Percentiles rank a stretch among this genome's conserved stretches.
Conservation (phyloP, 1,139 yeast species). For the Sugiyamaella xylanicola region DNA sequence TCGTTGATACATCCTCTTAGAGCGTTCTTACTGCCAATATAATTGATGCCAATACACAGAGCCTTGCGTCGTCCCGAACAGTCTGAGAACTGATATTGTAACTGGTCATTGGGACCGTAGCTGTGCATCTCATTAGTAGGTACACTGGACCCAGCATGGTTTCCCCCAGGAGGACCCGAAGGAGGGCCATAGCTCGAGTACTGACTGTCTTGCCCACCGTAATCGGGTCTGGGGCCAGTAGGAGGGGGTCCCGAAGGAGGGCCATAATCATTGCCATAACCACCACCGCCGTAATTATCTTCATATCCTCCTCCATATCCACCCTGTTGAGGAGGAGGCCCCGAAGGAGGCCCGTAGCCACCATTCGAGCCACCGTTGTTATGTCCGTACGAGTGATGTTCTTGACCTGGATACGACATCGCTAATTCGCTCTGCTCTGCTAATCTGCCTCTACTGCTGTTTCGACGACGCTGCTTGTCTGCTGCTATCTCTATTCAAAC, state of each 20-base stretch:
- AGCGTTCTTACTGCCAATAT: conserved; percentile 69
- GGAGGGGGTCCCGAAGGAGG: conserved; percentile 30
- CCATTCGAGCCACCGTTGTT: conserved; percentile 13
- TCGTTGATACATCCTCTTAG: conserved; percentile 84
- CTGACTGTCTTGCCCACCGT: neutral
- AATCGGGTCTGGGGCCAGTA: conserved; percentile 31
- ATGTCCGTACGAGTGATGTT: conserved; percentile 34
- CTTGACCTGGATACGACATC: conserved; percentile 39
- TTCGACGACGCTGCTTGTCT: too few species aligned
- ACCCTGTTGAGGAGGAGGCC: conserved; percentile 17
- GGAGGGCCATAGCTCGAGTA: conserved; percentile 22
- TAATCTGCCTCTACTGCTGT: too few species aligned
- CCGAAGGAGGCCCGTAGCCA: conserved; percentile 22
- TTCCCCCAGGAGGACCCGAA: conserved; percentile 35
- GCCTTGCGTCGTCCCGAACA: conserved; percentile 82
- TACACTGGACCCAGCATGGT: conserved; percentile 38
- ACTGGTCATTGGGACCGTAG: conserved; percentile 40
- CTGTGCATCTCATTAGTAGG: conserved; percentile 46
- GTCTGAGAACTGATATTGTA: conserved; percentile 67
- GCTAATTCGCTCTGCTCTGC: too few species aligned
- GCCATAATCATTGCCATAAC: conserved; percentile 1
- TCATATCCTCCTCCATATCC: conserved; percentile 24
- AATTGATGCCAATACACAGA: conserved; percentile 81
- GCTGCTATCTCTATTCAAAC: too few species aligned
- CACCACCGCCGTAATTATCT: conserved; percentile 16